Evolutionary conservation across 345 rosid genomes (phyloP), one percentile per base, ranked within the genome.

Genomic region (Durio zibethinus): DNA sequence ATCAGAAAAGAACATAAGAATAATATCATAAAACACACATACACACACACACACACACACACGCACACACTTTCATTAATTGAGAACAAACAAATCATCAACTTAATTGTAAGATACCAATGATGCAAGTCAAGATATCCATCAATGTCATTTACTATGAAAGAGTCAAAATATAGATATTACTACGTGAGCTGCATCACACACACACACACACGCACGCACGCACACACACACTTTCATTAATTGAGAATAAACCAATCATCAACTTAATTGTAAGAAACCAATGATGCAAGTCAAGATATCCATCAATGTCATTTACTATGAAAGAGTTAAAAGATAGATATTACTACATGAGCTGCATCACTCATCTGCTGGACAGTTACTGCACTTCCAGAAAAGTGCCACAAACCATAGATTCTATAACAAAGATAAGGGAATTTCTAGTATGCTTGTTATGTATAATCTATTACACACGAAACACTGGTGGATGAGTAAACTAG

Each of bases 1-100:
- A 96, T 93, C 99, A 93, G 87, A 81, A 83, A 80, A 80, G 1
- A 74, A 48, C 10, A 73, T 79, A 65, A 11, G 14, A 35, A 54
- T n/a, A 31, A 52, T 11, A 73, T 2, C n/a, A 67, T 25, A 25
- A 52, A 42, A 72, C 64, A 29, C 20, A 59, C 11, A 7, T 2
- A 2, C 35, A 15, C 20, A 61, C n/a, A n/a, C n/a, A n/a, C n/a
- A n/a, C n/a, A n/a, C n/a, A n/a, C n/a, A n/a, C n/a, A n/a, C n/a
- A n/a, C 10, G 29, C 4, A 68, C 64, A n/a, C 16, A 18, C 7
- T 62, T 42, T 45, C 25, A 20, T 6, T 61, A 38, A 25, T 25
- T 20, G 35, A 74, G 68, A 50, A 48, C 59, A 70, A 40, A 70
- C 2, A 4, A 27, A 70, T 50, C 27, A 70, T 70, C 60, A 70